Evolutionary conservation across 495 filamentous ascomycete genomes (phyloP).

Genomic region (Tirmania nivea): DNA sequence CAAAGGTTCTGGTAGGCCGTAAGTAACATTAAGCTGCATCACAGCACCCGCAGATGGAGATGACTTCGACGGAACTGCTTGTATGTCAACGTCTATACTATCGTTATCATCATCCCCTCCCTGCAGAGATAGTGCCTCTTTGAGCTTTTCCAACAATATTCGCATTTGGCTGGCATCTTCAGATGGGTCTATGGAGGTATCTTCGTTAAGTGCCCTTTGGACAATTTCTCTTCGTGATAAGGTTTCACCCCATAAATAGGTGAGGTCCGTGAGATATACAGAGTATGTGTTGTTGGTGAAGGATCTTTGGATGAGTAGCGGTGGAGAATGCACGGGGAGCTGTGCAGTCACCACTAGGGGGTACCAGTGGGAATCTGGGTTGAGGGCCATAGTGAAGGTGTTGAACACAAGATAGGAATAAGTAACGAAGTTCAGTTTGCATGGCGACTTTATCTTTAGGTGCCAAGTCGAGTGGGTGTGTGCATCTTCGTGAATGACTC

Average conservation of each 20-base stretch:
- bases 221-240: conserved; percentile 42
- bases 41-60: no score
- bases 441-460: no score
- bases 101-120: background rate
- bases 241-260: conserved; percentile 60
- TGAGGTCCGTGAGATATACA: conserved; percentile 63
- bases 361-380: background rate
- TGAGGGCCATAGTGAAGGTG: background rate
- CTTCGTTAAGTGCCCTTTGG: conserved; percentile 37
- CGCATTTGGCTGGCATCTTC: conserved; percentile 49
- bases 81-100: no score
- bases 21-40: no score
- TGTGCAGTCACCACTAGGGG: background rate
- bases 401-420: no score
- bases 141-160: conserved; percentile 52
- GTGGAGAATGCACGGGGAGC: conserved; percentile 18
- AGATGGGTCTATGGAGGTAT: conserved; percentile 67
- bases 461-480: no score
- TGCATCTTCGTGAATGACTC: no score
- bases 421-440: no score
- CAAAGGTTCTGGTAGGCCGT: conserved; percentile 33
- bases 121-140: conserved; percentile 30
- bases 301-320: conserved; percentile 32
- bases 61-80: no score
- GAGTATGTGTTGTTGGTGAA: conserved; percentile 39